Conservation (phyloP, 768 basidiomycete genomes). For the Paxillus involutus region DNA sequence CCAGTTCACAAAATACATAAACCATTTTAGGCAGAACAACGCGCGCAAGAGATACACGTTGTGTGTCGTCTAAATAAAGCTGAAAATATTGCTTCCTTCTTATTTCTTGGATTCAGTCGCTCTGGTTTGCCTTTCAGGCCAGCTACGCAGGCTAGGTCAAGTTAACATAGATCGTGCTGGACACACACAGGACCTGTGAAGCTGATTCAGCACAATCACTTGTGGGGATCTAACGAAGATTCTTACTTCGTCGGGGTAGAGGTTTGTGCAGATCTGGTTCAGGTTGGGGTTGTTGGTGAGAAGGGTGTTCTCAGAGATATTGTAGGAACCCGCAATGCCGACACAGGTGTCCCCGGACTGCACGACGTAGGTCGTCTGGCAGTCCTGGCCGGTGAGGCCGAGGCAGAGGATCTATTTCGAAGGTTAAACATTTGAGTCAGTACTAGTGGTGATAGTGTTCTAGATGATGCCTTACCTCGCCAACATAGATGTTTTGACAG, state of each 20-base stretch:
- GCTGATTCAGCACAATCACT: background rate
- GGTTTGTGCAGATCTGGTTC: conserved; percentile 48
- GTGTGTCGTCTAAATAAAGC: background rate
- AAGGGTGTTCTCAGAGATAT: conserved; percentile 46
- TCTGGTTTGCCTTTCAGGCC: background rate
- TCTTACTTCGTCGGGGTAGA: conserved; percentile 58
- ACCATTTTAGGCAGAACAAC: too few relatives aligned
- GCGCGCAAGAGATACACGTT: too few relatives aligned
- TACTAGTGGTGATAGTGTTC: background rate
- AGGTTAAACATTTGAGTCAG: background rate
- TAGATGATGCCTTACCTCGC: conserved; percentile 36
- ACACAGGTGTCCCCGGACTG: conserved; percentile 51
- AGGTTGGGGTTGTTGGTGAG: conserved; percentile 67
- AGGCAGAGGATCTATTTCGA: conserved; percentile 49
- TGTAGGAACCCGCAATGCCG: conserved; percentile 38
- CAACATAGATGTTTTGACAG: conserved; percentile 58
- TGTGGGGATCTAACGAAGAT: background rate
- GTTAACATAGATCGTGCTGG: conserved; percentile 24
- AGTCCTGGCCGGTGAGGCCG: conserved; percentile 57
- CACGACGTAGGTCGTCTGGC: conserved; percentile 49
- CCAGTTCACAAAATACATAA: too few relatives aligned
- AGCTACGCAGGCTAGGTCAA: conserved; percentile 4
- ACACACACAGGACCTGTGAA: conserved; percentile 27
- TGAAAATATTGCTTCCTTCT: background rate
- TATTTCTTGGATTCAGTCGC: background rate